Evolutionary conservation across 2,329 filamentous ascomycete genomes (phyloP).

Genomic region (Nemania serpens): DNA sequence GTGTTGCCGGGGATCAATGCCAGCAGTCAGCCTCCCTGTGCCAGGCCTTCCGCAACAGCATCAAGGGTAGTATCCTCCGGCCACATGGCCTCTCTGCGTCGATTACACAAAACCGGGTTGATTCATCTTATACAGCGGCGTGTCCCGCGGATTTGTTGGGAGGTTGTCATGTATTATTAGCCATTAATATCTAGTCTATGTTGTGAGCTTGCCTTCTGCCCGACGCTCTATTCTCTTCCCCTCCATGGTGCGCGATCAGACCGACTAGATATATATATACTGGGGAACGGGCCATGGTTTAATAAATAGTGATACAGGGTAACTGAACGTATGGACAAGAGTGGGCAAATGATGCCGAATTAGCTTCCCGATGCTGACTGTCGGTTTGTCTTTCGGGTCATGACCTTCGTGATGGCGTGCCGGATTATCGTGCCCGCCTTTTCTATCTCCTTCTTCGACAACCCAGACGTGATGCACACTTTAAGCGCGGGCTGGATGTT

Average conservation of each 20-base stretch:
- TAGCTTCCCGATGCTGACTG: conserved; percentile 48
- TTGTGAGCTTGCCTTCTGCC: not conserved
- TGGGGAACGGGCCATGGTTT: conserved; percentile 7
- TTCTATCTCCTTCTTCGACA: conserved; percentile 94
- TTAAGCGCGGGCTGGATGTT: conserved; percentile 82
- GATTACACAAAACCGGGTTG: not conserved
- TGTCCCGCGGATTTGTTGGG: not conserved
- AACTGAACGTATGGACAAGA: conserved; percentile 18
- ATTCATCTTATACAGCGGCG: not conserved
- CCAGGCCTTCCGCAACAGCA: not conserved
- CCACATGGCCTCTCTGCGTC: not conserved
- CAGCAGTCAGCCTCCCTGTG: not conserved
- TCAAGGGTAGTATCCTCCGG: not conserved
- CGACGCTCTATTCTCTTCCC: not conserved
- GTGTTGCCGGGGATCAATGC: conserved; percentile 1
- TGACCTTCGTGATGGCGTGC: conserved; percentile 91
- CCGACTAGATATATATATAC: not conserved
- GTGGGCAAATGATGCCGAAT: conserved; percentile 24
- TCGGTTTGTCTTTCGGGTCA: conserved; percentile 66
- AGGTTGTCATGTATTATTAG: conserved; percentile 36
- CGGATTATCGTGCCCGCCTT: conserved; percentile 87
- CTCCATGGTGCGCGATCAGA: conserved; percentile 5
- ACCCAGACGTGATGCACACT: conserved; percentile 83
- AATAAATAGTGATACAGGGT: conserved; percentile 12
- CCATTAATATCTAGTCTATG: conserved; percentile 37